Base-by-base conservation (phyloP, 176 grass and related monocot genomes). In the Zoysia pacifica region DNA sequence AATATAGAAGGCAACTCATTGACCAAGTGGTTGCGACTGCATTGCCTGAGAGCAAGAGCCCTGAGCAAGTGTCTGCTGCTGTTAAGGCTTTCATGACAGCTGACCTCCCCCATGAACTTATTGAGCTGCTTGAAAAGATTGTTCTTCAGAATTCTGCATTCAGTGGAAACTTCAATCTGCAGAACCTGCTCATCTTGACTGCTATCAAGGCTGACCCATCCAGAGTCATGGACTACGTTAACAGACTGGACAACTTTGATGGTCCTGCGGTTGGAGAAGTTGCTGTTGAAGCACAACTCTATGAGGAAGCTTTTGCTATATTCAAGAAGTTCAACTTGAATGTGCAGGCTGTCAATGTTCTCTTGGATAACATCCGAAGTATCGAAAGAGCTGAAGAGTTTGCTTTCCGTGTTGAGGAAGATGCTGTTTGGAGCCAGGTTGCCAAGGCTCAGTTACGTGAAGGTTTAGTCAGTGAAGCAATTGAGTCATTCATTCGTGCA, bases 61-160 rank as follows among this genome's bases (percentile, higher is more conserved):
- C 95, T 37, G 95, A 94, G 74, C 95, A 97, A 94, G 92, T 97
- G 11, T 97, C 95, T 86, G 95, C 95, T 80, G 95, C 95, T 53
- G 95, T 97, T 73, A 94, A 97, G 80, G 95, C 95, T 85, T 97
- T 97, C 83, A 97, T 97, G 95, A 94, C 92, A 44, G 92, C 95
- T 89, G 95, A 97, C 75, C 92, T 97, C 12, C 92, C 95, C 35
- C 95, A 97, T 75, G 95, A 97, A 80, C 77, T 97, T 9, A 97
- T 97, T 44, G 95, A 97, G 86, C 92, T 97, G 71, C 95, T 94
- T 87, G 95, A 97, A 73, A 97, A 97, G 85, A 97, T 97, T 73
- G 95, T 97, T 54, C 91, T 97, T 69, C 95, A 94, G 45, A 99
- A 99, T 85, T 99, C 96, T 58, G 96, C 96, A 0, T 99, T 99